Evolutionary conservation across 352 stramenopile species (phyloP).

Genomic region (Thalassiosira hispida): DNA sequence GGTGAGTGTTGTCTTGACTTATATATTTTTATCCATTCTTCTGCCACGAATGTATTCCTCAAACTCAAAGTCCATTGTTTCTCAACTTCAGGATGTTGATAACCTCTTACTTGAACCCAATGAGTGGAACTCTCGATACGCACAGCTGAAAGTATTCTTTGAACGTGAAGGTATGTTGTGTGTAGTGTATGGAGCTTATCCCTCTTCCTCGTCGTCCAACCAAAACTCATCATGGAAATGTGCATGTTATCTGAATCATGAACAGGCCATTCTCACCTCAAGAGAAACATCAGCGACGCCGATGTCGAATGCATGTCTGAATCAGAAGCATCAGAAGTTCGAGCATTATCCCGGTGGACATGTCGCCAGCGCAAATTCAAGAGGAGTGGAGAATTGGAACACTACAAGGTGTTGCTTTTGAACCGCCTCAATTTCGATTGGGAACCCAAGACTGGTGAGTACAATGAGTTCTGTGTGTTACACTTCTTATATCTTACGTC

Average conservation of each 20-base stretch:
- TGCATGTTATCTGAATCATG: too few relatives aligned
- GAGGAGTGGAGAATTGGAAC: constrained; percentile 38
- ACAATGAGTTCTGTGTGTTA: background rate
- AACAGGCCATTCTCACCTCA: constrained; percentile 44
- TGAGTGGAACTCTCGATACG: background rate
- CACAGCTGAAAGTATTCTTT: background rate
- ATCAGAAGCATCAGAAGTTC: constrained; percentile 27
- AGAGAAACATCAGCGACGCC: constrained; percentile 23
- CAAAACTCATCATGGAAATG: too few relatives aligned
- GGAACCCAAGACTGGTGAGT: constrained; percentile 32
- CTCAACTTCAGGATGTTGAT: background rate
- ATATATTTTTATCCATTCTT: too few relatives aligned
- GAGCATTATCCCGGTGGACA: constrained; percentile 39
- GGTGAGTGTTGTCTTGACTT: too few relatives aligned
- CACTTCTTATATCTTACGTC: background rate
- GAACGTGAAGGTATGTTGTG: constrained; percentile 2
- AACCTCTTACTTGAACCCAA: background rate
- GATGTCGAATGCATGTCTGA: constrained; percentile 23
- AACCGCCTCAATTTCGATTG: constrained; percentile 41
- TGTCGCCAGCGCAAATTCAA: constrained; percentile 44
- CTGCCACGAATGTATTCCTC: too few relatives aligned
- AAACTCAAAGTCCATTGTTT: too few relatives aligned
- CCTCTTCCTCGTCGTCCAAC: too few relatives aligned
- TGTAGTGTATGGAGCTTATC: too few relatives aligned
- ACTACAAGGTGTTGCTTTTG: constrained; percentile 40